These are phyloP conservation scores for Agapanthus africanus DNA, from an alignment of 106 monocot species.

Conservation along the genomic window DNA sequence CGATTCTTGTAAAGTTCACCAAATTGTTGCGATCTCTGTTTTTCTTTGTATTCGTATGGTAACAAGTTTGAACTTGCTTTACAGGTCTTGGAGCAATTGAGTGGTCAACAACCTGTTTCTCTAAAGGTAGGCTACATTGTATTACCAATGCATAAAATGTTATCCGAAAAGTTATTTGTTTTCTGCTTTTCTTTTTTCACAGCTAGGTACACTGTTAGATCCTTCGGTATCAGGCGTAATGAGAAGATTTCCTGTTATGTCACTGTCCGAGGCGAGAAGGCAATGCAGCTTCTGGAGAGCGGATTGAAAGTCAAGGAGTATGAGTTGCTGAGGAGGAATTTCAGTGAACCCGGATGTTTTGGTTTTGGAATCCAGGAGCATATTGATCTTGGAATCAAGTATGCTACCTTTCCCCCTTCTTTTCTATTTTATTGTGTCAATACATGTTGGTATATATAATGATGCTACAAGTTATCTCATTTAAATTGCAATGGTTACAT, in stretches of 20 bases:
- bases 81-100: conserved; percentile 60
- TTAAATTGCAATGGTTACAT: no score
- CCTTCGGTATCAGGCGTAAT: conserved; percentile 73
- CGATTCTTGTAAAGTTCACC: not conserved
- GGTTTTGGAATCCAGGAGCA: conserved; percentile 87
- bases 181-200: not conserved
- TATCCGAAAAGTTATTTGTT: no score
- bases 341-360: conserved; percentile 77
- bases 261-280: conserved; percentile 71
- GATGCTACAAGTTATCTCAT: no score
- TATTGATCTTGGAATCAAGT: conserved; percentile 86
- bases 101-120: conserved; percentile 58
- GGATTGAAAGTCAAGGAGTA: conserved; percentile 78
- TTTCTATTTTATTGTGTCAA: no score
- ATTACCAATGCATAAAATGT: no score
- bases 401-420: conserved; percentile 1
- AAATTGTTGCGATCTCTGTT: no score
- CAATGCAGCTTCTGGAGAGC: conserved; percentile 78
- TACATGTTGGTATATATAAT: no score
- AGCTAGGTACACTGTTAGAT: conserved; percentile 73
- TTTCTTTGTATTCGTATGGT: not conserved
- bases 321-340: conserved; percentile 64
- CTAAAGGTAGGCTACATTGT: conserved; percentile 54
- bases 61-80: not conserved
- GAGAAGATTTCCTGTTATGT: conserved; percentile 76